These are phyloP conservation scores for Debaryomycetaceae sp. DNA, from an alignment of 1,139 yeast genomes.

Conservation along the genomic window DNA sequence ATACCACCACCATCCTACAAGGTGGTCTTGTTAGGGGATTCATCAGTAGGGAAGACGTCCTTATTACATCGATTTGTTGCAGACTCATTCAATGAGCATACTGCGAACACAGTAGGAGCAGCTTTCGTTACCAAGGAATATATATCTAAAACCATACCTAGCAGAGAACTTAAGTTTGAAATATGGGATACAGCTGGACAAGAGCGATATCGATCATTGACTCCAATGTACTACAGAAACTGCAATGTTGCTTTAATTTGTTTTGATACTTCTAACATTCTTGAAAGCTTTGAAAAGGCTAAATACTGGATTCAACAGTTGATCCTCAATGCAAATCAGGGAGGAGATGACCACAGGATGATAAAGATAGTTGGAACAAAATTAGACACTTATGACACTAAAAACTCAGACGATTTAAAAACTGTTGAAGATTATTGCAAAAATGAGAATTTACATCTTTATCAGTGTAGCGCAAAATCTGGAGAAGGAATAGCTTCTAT, in stretches of 20 bases:
- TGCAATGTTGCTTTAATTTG: constrained; percentile 43
- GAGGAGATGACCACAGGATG: constrained; percentile 15
- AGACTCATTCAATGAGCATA: constrained; percentile 32
- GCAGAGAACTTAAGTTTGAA: constrained; percentile 32
- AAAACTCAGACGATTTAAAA: constrained; percentile 6
- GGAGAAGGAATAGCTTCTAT: constrained; percentile 43
- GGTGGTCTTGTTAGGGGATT: constrained; percentile 44
- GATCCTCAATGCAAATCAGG: constrained; percentile 22
- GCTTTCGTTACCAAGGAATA: constrained; percentile 43
- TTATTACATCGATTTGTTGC: constrained; percentile 42
- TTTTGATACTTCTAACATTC: constrained; percentile 32
- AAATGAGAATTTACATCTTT: constrained; percentile 14
- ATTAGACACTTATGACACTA: constrained; percentile 15
- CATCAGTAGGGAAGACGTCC: constrained; percentile 48
- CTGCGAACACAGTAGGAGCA: constrained; percentile 49
- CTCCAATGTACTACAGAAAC: constrained; percentile 50
- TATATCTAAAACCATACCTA: constrained; percentile 13
- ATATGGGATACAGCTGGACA: constrained; percentile 57
- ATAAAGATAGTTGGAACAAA: constrained; percentile 39
- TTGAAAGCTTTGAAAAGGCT: constrained; percentile 35
- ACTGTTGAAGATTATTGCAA: constrained; percentile 1
- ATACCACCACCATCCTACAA: constrained; percentile 26
- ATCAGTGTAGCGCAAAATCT: constrained; percentile 46
- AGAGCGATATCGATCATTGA: constrained; percentile 44
- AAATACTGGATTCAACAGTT: constrained; percentile 47